Percentiles rank a stretch among this genome's conserved stretches.
Conservation (phyloP, 164 flowering plant genomes). For the Vitis rupestris region DNA sequence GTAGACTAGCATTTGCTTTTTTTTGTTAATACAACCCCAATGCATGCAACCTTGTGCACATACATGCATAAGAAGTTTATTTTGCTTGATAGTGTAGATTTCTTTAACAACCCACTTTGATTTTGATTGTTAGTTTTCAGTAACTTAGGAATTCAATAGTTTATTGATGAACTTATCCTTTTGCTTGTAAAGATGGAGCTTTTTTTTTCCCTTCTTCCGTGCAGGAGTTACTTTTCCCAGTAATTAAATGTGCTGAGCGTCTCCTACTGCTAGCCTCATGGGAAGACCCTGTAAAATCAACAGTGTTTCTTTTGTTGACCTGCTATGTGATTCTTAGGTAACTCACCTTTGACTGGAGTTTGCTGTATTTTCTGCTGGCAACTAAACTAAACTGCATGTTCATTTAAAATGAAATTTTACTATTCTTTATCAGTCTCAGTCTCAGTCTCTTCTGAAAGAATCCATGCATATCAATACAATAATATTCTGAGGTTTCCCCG, state of each 20-base stretch:
- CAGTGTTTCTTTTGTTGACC: slow-evolving; percentile 44
- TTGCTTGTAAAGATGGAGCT: neutral
- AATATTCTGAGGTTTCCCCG: neutral
- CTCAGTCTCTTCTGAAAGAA: neutral
- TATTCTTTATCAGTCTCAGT: neutral
- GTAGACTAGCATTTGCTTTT: neutral
- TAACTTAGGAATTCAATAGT: no score
- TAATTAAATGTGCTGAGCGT: slow-evolving; percentile 34
- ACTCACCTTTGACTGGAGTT: neutral
- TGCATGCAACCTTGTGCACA: neutral
- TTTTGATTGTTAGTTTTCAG: neutral
- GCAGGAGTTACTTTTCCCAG: slow-evolving; percentile 77
- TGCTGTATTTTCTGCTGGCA: neutral
- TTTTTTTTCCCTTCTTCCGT: neutral
- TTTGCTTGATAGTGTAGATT: neutral
- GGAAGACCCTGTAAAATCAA: slow-evolving; percentile 68
- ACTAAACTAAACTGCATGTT: neutral
- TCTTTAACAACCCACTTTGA: neutral
- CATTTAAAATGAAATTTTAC: neutral
- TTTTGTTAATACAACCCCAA: neutral
- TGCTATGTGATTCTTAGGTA: slow-evolving; percentile 61
- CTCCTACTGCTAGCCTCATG: slow-evolving; percentile 67
- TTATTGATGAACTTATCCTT: neutral
- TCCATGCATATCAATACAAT: neutral
- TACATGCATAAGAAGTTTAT: neutral